Percentiles rank a stretch among this genome's conserved stretches.
These are phyloP conservation scores for Orbilia quercus DNA, from an alignment of 2,329 filamentous ascomycete species.

Conservation along the genomic window DNA sequence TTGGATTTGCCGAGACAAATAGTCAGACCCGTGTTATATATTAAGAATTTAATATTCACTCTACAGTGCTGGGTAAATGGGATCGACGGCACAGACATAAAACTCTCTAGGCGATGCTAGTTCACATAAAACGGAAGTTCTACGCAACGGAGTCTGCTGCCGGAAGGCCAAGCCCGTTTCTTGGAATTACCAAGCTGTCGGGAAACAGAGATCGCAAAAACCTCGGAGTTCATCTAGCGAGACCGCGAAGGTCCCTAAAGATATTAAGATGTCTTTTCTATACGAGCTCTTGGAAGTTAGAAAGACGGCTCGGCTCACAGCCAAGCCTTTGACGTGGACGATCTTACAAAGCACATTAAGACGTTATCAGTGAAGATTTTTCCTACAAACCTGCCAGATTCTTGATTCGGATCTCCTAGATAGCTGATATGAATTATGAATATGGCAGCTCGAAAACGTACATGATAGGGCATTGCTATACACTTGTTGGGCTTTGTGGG, in stretches of 20 bases:
- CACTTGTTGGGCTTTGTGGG: too few species aligned
- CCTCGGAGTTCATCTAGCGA: not conserved
- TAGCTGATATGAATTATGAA: not conserved
- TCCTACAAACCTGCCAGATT: constrained; percentile 1
- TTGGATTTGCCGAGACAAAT: constrained; percentile 5
- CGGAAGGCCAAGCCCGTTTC: constrained; percentile 2
- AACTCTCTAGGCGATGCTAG: constrained; percentile 5
- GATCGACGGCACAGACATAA: not conserved
- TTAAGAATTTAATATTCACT: not conserved
- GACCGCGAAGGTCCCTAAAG: not conserved
- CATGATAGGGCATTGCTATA: too few species aligned
- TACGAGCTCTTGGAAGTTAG: not conserved
- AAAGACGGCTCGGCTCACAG: constrained; percentile 33
- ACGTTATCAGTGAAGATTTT: not conserved
- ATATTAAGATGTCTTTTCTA: not conserved
- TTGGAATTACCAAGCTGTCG: constrained; percentile 28
- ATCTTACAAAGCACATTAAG: constrained; percentile 8
- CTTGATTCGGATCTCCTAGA: not conserved
- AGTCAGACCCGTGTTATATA: constrained; percentile 3
- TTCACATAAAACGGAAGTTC: constrained; percentile 12
- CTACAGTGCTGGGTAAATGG: not conserved
- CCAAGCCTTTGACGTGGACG: constrained; percentile 23
- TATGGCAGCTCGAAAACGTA: not conserved
- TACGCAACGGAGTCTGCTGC: constrained; percentile 11
- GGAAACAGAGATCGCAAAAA: too few species aligned